Base-by-base conservation (phyloP, 495 filamentous ascomycete genomes). In the Lindgomyces ingoldianus region DNA sequence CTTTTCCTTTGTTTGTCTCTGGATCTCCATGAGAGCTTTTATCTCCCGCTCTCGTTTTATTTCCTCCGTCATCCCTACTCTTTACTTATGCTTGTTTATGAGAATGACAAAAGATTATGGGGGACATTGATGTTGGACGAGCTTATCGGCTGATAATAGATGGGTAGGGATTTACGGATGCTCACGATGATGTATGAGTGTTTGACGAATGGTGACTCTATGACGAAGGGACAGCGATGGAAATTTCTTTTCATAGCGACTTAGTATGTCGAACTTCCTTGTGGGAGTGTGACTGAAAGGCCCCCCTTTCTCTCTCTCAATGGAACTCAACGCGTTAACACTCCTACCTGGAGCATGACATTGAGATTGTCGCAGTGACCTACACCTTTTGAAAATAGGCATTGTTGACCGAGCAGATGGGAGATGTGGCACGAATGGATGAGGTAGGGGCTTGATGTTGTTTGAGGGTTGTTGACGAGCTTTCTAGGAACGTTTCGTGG, bases 1-100 rank as follows among this genome's bases (percentile, higher is more conserved):
- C 44, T 45, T 52, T 14, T 39, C 33, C 33, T 49, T 30, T 48
- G 33, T 53, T 60, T 50, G n/a, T n/a, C n/a, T 36, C 14, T 30
- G n/a, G 29, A 19, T 39, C 10, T 25, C 21, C 21, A 51, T 18
- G 3, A 24, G 4, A 46, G n/a, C 3, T 46, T 46, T 6, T 46
- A 18, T 46, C 22, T 14, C n/a, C n/a, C n/a, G n/a, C n/a, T n/a
- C n/a, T n/a, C 4, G 18, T 14, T 50, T 50, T 11, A 4, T 50
- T 26, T 6, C 6, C 33, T 6, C 33, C 33, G 33, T 39, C 33
- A 6, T 39, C 33, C 14, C 33, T 14, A 6, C 14, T 39, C 33
- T 39, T 39, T 39, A n/a, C 33, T 39, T 39, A 14, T 39, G 14
- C 33, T 6, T 39, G 33, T 14, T 14, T 39, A 39, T 14, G 33